phyloP scores from a whole-genome alignment of 1,139 yeast species.

The Kurtzmaniella natalensis region DNA sequence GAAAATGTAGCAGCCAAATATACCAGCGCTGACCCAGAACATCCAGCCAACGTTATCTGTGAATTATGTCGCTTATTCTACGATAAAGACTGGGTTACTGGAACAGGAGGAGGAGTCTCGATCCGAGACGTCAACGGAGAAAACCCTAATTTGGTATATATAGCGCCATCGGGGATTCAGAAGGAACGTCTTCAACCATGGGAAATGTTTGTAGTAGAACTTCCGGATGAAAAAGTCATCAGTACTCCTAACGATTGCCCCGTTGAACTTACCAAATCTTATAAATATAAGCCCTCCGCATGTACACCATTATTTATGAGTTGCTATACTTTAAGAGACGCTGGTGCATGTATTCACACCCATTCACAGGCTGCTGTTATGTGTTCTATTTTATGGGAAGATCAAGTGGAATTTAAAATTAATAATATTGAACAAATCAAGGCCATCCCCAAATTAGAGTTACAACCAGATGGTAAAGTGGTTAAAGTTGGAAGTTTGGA shows the following conservation, averaged over 20 bases:
- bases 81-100: constrained; percentile 87
- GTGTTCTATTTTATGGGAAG: constrained; percentile 64
- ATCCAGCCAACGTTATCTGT: constrained; percentile 85
- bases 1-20: too few relatives aligned
- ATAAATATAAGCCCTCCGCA: constrained; percentile 77
- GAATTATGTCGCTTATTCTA: constrained; percentile 76
- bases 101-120: constrained; percentile 95
- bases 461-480: constrained; percentile 36
- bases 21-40: constrained; percentile 44
- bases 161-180: constrained; percentile 95
- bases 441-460: constrained; percentile 62
- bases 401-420: constrained; percentile 62
- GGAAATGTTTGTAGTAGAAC: constrained; percentile 76
- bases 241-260: constrained; percentile 53
- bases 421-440: constrained; percentile 88
- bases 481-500: constrained; percentile 64
- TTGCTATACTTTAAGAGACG: constrained; percentile 65
- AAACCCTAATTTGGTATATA: constrained; percentile 51
- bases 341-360: constrained; percentile 94
- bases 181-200: constrained; percentile 82
- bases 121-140: constrained; percentile 53
- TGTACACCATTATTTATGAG: constrained; percentile 87
- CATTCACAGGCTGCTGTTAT: constrained; percentile 89
- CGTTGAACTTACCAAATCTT: constrained; percentile 32
- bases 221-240: constrained; percentile 49